Evolutionary conservation across 23 red algal species (phyloP), one percentile per base, ranked within the genome.

Genomic region (Gracilaria vermiculophylla): DNA sequence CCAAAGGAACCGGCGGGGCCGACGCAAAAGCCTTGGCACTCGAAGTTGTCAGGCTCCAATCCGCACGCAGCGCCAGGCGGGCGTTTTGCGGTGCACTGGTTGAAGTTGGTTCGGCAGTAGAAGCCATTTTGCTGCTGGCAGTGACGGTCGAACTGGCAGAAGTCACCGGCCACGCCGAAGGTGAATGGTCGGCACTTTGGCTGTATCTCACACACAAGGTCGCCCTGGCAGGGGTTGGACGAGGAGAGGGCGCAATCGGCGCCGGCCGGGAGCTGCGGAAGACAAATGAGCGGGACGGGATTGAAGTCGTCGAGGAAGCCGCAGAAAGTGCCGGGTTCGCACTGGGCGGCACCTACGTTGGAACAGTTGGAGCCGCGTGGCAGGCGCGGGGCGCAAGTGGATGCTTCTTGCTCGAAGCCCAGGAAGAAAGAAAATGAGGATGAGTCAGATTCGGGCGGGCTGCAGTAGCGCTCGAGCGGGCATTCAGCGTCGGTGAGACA

Each of bases 401-500:
- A 29, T 12, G 55, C 55, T 60, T 60, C 55, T 19, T 5, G 55
- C n/a, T 19, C 49, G 11, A 21, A 60, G n/a, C 27, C 55, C 19
- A 6, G n/a, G n/a, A 60, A 8, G 24, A 15, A 23, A 66, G 36
- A 28, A 66, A 66, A 39, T 66, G 2, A 28, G 6, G 7, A 7
- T 66, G 61, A 5, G 61, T 29, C 37, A 10, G 10, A 25, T 4
- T 15, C 71, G n/a, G 71, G 41, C 15, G 41, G 37, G 11, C n/a
- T 54, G 71, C 71, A 76, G 48, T 76, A 76, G 3, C n/a, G 71
- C 7, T 48, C 41, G 6, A 39, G 43, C 43, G 71, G 43, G 40
- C 71, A 76, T 40, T 76, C 71, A 3, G 50, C 33, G 27, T 76
- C 71, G 43, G 8, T 5, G 43, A 76, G 48, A 40, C 71, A 76